phyloP scores from a whole-genome alignment of 257 asterid species.

The Henckelia pumila region DNA sequence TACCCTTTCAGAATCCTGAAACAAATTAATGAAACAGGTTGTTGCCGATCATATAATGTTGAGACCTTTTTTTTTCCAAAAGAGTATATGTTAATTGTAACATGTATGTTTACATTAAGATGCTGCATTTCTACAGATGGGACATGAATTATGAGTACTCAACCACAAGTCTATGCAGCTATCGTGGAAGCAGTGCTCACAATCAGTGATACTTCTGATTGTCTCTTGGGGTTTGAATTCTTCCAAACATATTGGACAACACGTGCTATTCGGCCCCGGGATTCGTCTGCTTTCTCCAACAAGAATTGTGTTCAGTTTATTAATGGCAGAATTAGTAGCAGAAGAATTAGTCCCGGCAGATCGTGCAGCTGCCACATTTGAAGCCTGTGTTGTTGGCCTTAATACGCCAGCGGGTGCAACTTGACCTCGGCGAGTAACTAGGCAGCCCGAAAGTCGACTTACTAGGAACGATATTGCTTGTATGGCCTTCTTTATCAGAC shows the following conservation, averaged over 20 bases:
- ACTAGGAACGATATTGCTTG: background rate
- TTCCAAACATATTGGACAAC: conserved; percentile 41
- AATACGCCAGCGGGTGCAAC: background rate
- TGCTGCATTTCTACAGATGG: conserved; percentile 39
- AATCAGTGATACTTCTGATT: conserved; percentile 35
- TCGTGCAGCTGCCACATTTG: conserved; percentile 14
- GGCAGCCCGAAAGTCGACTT: background rate
- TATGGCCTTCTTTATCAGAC: background rate
- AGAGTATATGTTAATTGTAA: too few relatives aligned
- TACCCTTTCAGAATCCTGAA: too few relatives aligned
- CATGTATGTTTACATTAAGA: background rate
- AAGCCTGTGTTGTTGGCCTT: background rate
- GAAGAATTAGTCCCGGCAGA: conserved; percentile 27
- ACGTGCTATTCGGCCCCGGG: conserved; percentile 21
- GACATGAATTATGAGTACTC: conserved; percentile 30
- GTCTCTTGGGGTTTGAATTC: conserved; percentile 36
- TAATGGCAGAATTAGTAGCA: conserved; percentile 30
- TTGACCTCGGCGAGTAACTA: background rate
- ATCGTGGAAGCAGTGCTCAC: conserved; percentile 42
- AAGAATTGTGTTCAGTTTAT: conserved; percentile 24
- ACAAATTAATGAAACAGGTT: too few relatives aligned
- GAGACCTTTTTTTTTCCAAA: too few relatives aligned
- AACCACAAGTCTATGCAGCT: conserved; percentile 41
- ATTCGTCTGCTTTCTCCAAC: conserved; percentile 29
- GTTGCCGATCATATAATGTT: too few relatives aligned